Evolutionary conservation across 1,284 basidiomycete species (phyloP).

Genomic region (Sporisorium reilianum): DNA sequence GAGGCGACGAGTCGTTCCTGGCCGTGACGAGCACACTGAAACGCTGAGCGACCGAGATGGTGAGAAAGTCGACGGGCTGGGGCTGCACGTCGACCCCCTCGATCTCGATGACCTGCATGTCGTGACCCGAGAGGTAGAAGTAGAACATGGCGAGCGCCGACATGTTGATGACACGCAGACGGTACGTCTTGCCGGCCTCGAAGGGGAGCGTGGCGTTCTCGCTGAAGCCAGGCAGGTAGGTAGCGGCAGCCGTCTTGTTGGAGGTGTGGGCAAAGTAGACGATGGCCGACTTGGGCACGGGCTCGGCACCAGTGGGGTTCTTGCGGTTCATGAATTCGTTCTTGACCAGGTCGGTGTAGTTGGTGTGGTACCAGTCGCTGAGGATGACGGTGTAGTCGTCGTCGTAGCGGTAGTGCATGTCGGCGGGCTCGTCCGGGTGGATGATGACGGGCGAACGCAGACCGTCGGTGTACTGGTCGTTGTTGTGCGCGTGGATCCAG

Average conservation of each 20-base stretch:
- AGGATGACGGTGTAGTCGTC: conserved; percentile 89
- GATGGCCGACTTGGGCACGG: conserved; percentile 75
- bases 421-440: conserved; percentile 59
- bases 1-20: conserved; percentile 79
- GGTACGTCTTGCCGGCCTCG: conserved; percentile 71
- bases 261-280: conserved; percentile 82
- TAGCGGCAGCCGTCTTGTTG: conserved; percentile 69
- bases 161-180: conserved; percentile 74
- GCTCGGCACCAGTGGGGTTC: conserved; percentile 68
- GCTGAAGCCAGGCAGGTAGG: conserved; percentile 72
- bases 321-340: conserved; percentile 77
- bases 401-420: conserved; percentile 78
- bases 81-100: conserved; percentile 56
- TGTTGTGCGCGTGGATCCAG: conserved; percentile 70
- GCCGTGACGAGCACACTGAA: conserved; percentile 70
- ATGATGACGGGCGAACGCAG: conserved; percentile 66
- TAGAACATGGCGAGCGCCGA: conserved; percentile 68
- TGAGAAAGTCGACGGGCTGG: conserved; percentile 37
- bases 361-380: conserved; percentile 77
- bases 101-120: conserved; percentile 59
- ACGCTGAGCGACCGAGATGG: conserved; percentile 55
- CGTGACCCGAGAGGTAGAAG: conserved; percentile 53
- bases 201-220: conserved; percentile 83
- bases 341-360: conserved; percentile 56
- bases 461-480: conserved; percentile 65